A percentile compares a stretch with the other conserved stretches of the same genome.
Evolutionary conservation across 2,329 filamentous ascomycete species (phyloP).

Genomic region (Fragosphaeria purpurea): DNA sequence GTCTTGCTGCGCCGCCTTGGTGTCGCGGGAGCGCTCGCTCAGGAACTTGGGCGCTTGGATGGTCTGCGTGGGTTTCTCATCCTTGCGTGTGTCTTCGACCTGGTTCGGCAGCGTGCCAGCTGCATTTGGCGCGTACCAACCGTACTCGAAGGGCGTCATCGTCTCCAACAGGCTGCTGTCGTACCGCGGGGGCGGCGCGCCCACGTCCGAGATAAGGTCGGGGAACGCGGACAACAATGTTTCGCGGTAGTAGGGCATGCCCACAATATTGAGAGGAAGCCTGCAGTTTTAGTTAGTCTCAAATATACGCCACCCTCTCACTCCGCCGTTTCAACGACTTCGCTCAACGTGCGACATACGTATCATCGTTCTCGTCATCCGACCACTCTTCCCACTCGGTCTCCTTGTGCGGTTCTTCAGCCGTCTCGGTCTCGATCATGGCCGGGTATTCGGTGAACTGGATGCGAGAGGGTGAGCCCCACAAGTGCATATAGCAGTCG

Average conservation of each 20-base stretch:
- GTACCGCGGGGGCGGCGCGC: constrained; percentile 66
- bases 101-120: constrained; percentile 70
- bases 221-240: constrained; percentile 83
- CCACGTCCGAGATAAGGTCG: constrained; percentile 70
- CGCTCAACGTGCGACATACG: not conserved
- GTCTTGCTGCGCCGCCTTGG: constrained; percentile 29
- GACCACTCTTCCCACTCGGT: constrained; percentile 15
- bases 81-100: constrained; percentile 62
- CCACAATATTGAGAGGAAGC: constrained; percentile 72
- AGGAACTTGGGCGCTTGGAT: constrained; percentile 80
- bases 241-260: constrained; percentile 90
- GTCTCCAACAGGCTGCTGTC: constrained; percentile 60
- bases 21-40: constrained; percentile 78
- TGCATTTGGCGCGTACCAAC: constrained; percentile 68
- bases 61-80: constrained; percentile 50
- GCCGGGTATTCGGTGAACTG: constrained; percentile 76
- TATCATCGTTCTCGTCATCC: constrained; percentile 14
- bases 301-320: not conserved
- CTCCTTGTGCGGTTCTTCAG: constrained; percentile 31
- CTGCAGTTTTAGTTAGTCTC: constrained; percentile 9
- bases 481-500: constrained; percentile 71
- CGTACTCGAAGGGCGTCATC: constrained; percentile 64
- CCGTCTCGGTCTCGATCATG: constrained; percentile 67
- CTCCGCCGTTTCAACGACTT: not conserved
- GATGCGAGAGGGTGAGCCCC: constrained; percentile 78